phyloP scores from a whole-genome alignment of 495 filamentous ascomycete species.

The Lasiosphaeria hispida region DNA sequence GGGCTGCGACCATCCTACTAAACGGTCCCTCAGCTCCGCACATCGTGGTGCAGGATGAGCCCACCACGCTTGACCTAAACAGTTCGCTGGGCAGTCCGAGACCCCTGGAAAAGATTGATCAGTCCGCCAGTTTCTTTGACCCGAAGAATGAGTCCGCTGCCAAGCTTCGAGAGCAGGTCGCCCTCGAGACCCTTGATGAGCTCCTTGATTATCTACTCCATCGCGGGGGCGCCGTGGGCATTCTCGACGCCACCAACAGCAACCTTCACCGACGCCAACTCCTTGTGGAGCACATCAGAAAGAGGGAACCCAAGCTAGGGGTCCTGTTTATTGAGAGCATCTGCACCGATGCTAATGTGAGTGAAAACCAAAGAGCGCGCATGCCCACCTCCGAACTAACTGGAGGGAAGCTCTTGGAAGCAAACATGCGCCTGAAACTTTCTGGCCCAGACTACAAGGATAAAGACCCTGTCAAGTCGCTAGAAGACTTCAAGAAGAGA shows the following conservation, averaged over 20 bases:
- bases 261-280: conserved; percentile 80
- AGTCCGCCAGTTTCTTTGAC: conserved; percentile 92
- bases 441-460: conserved; percentile 93
- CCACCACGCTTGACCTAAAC: conserved; percentile 36
- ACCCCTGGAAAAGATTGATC: conserved; percentile 63
- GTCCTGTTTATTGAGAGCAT: conserved; percentile 93
- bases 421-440: conserved; percentile 98
- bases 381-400: conserved; percentile 1
- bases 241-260: conserved; percentile 96
- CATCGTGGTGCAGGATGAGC: conserved; percentile 33
- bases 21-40: conserved; percentile 38
- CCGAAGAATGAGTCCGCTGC: conserved; percentile 81
- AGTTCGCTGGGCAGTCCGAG: neutral
- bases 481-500: conserved; percentile 89
- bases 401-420: conserved; percentile 64
- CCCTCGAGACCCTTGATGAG: conserved; percentile 88
- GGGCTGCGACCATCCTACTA: conserved; percentile 48
- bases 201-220: conserved; percentile 82
- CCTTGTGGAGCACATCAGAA: conserved; percentile 77
- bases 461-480: conserved; percentile 78
- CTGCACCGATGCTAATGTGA: conserved; percentile 71
- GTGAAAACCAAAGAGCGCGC: conserved; percentile 10
- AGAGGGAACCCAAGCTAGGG: conserved; percentile 79
- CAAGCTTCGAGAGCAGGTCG: conserved; percentile 83
- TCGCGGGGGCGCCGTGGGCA: conserved; percentile 87